Conservation (phyloP, 2,329 filamentous ascomycete species). For the Huntiella decipiens region DNA sequence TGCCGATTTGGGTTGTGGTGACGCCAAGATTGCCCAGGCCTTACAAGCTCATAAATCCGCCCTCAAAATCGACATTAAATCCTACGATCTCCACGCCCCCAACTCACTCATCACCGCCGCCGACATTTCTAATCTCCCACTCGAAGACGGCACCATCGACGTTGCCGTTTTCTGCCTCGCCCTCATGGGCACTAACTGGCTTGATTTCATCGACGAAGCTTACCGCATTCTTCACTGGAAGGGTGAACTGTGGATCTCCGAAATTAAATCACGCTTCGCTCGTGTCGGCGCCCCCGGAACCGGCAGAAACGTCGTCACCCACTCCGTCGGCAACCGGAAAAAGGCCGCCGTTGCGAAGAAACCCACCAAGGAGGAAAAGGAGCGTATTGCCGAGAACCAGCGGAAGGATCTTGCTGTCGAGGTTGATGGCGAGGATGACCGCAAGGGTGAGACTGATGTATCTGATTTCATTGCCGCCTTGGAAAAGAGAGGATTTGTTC, state of each 20-base stretch:
- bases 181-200: conserved; percentile 98
- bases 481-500: conserved; percentile 61
- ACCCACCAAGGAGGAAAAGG: conserved; percentile 19
- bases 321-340: conserved; percentile 53
- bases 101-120: conserved; percentile 63
- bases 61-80: conserved; percentile 56
- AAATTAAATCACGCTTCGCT: conserved; percentile 80
- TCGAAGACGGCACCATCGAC: conserved; percentile 58
- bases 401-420: conserved; percentile 44
- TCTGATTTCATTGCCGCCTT: conserved; percentile 73
- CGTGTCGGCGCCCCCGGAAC: conserved; percentile 23
- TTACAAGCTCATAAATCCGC: conserved; percentile 45
- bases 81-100: conserved; percentile 71
- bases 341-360: conserved; percentile 30
- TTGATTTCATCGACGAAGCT: conserved; percentile 89
- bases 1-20: conserved; percentile 84
- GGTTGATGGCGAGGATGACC: conserved; percentile 48
- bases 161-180: conserved; percentile 89
- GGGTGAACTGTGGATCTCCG: conserved; percentile 89
- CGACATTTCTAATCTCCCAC: conserved; percentile 70
- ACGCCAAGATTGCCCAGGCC: conserved; percentile 58
- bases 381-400: conserved; percentile 27
- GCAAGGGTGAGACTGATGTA: conserved; percentile 62
- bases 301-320: conserved; percentile 31
- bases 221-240: conserved; percentile 82